These are phyloP conservation scores for Botryotinia globosa DNA, from an alignment of 2,329 filamentous ascomycete genomes.

Conservation along the genomic window DNA sequence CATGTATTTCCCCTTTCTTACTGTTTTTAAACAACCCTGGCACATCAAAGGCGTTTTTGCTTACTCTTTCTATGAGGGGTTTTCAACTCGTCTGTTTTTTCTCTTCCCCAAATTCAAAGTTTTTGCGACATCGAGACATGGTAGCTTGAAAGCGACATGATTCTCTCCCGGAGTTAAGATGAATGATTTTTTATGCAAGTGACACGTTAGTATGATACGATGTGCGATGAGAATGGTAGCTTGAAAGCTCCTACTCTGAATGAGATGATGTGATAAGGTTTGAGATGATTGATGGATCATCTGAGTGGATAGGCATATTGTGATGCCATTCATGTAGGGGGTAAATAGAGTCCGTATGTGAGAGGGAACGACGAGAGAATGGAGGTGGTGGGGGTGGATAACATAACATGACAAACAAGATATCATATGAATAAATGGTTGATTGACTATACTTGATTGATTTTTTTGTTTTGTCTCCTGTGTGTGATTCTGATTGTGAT, in stretches of 20 bases:
- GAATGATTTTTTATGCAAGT: slow-evolving; percentile 6
- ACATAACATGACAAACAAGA: slow-evolving; percentile 10
- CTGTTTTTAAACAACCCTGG: slow-evolving; percentile 30
- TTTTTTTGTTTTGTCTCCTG: not conserved
- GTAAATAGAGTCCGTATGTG: not conserved
- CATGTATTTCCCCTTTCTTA: slow-evolving; percentile 39
- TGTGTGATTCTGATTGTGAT: not conserved
- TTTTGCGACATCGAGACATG: slow-evolving; percentile 32
- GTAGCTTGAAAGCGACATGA: slow-evolving; percentile 41
- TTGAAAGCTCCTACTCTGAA: slow-evolving; percentile 38
- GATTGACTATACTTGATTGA: not conserved
- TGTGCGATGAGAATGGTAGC: slow-evolving; percentile 34
- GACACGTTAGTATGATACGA: slow-evolving; percentile 19
- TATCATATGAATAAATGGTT: slow-evolving; percentile 11
- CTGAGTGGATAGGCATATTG: not conserved
- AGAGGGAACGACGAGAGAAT: not conserved
- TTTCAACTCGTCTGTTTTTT: not conserved
- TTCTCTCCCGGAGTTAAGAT: slow-evolving; percentile 20
- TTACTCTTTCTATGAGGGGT: slow-evolving; percentile 18
- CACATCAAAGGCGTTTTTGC: slow-evolving; percentile 37
- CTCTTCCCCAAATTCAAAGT: slow-evolving; percentile 1
- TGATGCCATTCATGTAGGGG: not conserved
- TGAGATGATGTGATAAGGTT: slow-evolving; percentile 3
- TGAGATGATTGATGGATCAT: slow-evolving; percentile 11
- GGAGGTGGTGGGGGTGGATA: not conserved